A percentile compares a stretch with the other conserved stretches of the same genome.
Evolutionary conservation across 148 eudicot species (phyloP).

Genomic region (Amaranthus palmeri): DNA sequence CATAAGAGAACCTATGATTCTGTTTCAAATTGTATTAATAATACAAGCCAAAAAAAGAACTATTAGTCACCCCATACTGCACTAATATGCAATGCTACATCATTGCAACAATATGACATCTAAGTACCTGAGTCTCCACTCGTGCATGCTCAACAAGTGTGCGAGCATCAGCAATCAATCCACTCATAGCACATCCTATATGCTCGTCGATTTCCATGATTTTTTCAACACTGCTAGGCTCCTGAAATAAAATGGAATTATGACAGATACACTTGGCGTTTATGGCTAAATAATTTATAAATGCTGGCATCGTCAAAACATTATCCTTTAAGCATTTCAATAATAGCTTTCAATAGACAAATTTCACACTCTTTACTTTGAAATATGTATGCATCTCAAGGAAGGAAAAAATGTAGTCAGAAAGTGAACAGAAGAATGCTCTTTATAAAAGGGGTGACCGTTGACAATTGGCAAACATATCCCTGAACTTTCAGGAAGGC

Average conservation of each 20-base stretch:
- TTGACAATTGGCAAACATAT: no score
- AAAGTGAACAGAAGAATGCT: no score
- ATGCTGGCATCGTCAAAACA: no score
- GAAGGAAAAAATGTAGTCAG: no score
- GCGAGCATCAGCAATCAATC: slow-evolving; percentile 98
- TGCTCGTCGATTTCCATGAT: slow-evolving; percentile 99
- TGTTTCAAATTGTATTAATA: slow-evolving; percentile 19
- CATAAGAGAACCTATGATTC: slow-evolving; percentile 99
- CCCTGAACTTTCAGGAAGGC: no score
- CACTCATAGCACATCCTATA: slow-evolving; percentile 99
- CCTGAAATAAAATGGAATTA: slow-evolving; percentile 40
- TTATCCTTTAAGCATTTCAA: no score
- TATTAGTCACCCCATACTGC: not conserved
- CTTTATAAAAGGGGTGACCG: no score
- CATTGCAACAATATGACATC: not conserved
- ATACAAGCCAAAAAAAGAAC: not conserved
- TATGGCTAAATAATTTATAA: no score
- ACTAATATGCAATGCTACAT: not conserved
- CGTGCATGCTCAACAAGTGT: slow-evolving; percentile 99
- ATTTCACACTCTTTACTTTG: no score
- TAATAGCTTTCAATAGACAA: no score
- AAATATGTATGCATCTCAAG: no score
- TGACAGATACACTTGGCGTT: no score
- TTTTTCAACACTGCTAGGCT: slow-evolving; percentile 98
- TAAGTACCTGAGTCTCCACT: slow-evolving; percentile 88